Base-by-base conservation (phyloP, 768 basidiomycete species). In the Kwoniella botswanensis region DNA sequence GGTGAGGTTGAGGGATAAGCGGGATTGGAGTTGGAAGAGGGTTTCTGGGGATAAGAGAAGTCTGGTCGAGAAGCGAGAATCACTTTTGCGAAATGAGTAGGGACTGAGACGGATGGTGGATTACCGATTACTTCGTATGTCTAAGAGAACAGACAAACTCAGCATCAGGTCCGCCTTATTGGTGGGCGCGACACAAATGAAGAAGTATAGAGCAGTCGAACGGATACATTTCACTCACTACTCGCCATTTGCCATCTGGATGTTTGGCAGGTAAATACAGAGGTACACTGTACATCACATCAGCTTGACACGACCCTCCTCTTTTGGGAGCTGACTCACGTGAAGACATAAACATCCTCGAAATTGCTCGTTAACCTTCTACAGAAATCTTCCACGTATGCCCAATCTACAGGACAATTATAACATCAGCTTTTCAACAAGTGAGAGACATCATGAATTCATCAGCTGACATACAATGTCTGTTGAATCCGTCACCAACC, bases 71-170 rank as follows among this genome's bases (percentile, higher is more conserved):
- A 87, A 1, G 92, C 87, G 63, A 98, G 86, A 24, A 98, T 90
- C 42, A 98, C 95, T 83, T 98, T 98, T 42, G 96, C 95, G 82
- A 98, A 98, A 82, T 99, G 97, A 5, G 97, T 98, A 1, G 97
- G 97, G 18, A 99, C 97, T 60, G 92, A 87, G 69, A 98, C 86
- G 78, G 92, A 93, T 12, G 94, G 93, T 12, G 94, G 93, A 18
- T 88, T 88, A 0, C 97, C 97, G 74, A 99, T 98, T 54, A 99
- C 91, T 87, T 99, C 96, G 81, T 98, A 90, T 3, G 88, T 90
- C 94, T 98, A 75, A 46, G 18, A 43, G 26, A 22, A 35, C 35
- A 6, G 4, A 24, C 6, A 2, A 17, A 44, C 10, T 9, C 5
- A 44, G 5, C 18, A 42, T 61, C 59, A 43, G 35, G 7, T 35